Percentiles rank a stretch among this genome's conserved stretches.
These are phyloP conservation scores for Rhododendron williamsianum DNA, from an alignment of 148 eudicot genomes.

Conservation along the genomic window DNA sequence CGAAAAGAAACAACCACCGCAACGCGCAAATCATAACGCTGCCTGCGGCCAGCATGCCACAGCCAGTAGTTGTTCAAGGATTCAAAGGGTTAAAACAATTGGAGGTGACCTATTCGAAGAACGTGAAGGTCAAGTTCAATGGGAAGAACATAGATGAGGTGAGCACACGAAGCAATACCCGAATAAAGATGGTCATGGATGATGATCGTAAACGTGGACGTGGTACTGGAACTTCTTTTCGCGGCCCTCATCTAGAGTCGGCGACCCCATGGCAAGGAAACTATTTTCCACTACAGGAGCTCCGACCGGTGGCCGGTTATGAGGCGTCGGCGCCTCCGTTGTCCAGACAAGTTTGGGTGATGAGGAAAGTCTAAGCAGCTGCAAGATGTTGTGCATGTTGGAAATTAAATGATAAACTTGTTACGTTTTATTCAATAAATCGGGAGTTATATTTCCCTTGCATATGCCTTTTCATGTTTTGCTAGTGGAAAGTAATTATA, in stretches of 20 bases:
- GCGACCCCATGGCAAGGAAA: background rate
- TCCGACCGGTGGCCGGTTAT: background rate
- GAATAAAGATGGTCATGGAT: background rate
- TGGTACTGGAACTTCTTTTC: too few species aligned
- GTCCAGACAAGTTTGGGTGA: background rate
- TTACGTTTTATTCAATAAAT: too few species aligned
- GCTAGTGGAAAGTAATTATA: too few species aligned
- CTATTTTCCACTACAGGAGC: background rate
- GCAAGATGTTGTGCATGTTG: too few species aligned
- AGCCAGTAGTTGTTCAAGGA: background rate
- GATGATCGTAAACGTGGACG: background rate
- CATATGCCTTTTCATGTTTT: too few species aligned
- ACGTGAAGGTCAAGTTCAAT: background rate
- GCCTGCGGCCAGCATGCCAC: background rate
- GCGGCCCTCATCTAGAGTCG: background rate
- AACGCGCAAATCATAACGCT: background rate
- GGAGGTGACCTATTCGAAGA: background rate
- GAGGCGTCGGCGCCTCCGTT: background rate
- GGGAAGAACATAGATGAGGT: background rate
- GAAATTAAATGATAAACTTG: too few species aligned
- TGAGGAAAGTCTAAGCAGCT: too few species aligned
- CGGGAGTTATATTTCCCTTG: too few species aligned
- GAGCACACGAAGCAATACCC: background rate
- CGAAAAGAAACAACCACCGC: rapidly evolving
- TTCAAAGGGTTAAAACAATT: background rate